These are phyloP conservation scores for Drosera capensis DNA, from an alignment of 148 eudicot genomes.

Conservation along the genomic window DNA sequence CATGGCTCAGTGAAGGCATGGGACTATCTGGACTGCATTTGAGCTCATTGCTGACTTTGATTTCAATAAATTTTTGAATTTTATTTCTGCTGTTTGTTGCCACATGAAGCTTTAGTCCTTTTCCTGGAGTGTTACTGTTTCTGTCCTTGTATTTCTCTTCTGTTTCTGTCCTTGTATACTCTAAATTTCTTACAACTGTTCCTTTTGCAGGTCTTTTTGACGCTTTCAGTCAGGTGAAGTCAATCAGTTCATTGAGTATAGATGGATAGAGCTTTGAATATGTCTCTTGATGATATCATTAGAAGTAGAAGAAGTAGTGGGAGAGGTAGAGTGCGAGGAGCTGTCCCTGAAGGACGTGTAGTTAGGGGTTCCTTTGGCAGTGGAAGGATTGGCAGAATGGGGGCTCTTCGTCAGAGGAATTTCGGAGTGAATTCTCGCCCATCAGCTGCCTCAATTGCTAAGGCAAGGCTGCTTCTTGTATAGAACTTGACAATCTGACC, in stretches of 20 bases:
- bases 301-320: constrained; percentile 57
- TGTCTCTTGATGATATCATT: constrained; percentile 69
- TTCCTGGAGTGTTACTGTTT: no score
- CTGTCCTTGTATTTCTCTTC: no score
- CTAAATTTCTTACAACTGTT: background rate
- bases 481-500: constrained; percentile 34
- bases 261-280: constrained; percentile 45
- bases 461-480: constrained; percentile 81
- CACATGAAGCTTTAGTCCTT: no score
- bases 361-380: constrained; percentile 36
- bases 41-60: no score
- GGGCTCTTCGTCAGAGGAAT: constrained; percentile 36
- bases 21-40: no score
- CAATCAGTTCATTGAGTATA: background rate
- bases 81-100: no score
- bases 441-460: constrained; percentile 56
- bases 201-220: background rate
- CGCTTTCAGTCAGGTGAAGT: background rate
- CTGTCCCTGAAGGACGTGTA: constrained; percentile 48
- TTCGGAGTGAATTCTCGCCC: constrained; percentile 65
- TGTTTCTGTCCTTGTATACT: background rate
- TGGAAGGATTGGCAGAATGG: constrained; percentile 36
- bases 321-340: constrained; percentile 50
- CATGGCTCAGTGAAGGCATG: no score
- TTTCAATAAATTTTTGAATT: no score